Percentiles rank a stretch among this genome's conserved stretches.
phyloP scores from a whole-genome alignment of 106 monocot species.

The Platanthera zijinensis region DNA sequence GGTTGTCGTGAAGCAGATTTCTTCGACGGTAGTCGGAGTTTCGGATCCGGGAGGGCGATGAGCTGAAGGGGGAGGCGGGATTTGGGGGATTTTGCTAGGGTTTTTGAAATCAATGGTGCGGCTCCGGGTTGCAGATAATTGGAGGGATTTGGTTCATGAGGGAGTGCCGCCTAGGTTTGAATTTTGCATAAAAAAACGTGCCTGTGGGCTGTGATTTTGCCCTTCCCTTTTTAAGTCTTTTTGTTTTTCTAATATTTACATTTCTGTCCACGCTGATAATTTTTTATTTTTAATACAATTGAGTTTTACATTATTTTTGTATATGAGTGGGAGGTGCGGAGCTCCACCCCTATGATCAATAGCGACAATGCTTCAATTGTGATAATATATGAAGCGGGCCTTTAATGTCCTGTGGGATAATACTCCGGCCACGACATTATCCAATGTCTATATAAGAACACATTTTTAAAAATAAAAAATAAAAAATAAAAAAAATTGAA shows the following conservation, averaged over 20 bases:
- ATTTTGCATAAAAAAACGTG: not conserved
- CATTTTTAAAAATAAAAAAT: no score
- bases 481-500: no score
- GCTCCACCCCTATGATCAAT: no score
- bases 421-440: no score
- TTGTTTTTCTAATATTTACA: not conserved
- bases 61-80: not conserved
- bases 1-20: not conserved
- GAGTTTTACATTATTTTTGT: no score
- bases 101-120: not conserved
- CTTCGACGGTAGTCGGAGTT: not conserved
- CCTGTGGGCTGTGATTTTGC: not conserved
- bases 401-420: no score
- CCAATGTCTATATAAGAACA: no score
- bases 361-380: no score
- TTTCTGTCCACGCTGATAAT: not conserved
- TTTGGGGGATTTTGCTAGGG: conserved; percentile 4
- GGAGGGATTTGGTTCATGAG: conserved; percentile 9
- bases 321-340: no score
- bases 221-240: not conserved
- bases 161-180: not conserved
- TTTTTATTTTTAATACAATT: no score
- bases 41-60: not conserved
- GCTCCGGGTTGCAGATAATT: not conserved
- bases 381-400: no score